Conservation (phyloP, 768 basidiomycete species). For the Suillus decipiens region DNA sequence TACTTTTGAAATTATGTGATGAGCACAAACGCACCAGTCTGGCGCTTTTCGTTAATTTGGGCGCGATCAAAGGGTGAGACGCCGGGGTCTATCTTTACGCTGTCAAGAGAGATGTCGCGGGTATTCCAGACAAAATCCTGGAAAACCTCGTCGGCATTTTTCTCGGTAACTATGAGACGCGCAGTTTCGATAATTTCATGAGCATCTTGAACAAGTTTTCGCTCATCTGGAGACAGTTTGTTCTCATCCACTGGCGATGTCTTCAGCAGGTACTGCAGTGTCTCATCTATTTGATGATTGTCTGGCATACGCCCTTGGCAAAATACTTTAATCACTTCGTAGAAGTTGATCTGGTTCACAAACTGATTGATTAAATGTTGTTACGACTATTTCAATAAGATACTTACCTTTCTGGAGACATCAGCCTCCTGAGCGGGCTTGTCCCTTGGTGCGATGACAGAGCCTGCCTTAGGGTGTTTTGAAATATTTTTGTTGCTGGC, state of each 20-base stretch:
- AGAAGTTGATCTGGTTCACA: conserved; percentile 60
- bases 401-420: conserved; percentile 69
- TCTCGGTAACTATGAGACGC: conserved; percentile 70
- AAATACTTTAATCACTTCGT: conserved; percentile 80
- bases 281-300: conserved; percentile 77
- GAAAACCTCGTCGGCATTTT: conserved; percentile 89
- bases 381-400: background rate
- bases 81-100: conserved; percentile 42
- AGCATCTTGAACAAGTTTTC: conserved; percentile 73
- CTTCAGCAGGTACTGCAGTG: conserved; percentile 65
- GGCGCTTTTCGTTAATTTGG: conserved; percentile 57
- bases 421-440: conserved; percentile 65
- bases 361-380: background rate
- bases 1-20: background rate
- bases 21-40: conserved; percentile 50
- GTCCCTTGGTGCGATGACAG: conserved; percentile 70
- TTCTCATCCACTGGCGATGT: conserved; percentile 60
- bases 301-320: conserved; percentile 76
- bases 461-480: conserved; percentile 52
- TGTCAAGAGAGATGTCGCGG: conserved; percentile 43
- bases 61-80: conserved; percentile 51
- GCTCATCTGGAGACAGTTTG: conserved; percentile 77
- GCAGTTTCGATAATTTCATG: conserved; percentile 79
- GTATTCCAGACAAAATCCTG: conserved; percentile 91
- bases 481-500: conserved; percentile 61